phyloP scores from a whole-genome alignment of 768 basidiomycete species.

The Clitopilus hobsonii region DNA sequence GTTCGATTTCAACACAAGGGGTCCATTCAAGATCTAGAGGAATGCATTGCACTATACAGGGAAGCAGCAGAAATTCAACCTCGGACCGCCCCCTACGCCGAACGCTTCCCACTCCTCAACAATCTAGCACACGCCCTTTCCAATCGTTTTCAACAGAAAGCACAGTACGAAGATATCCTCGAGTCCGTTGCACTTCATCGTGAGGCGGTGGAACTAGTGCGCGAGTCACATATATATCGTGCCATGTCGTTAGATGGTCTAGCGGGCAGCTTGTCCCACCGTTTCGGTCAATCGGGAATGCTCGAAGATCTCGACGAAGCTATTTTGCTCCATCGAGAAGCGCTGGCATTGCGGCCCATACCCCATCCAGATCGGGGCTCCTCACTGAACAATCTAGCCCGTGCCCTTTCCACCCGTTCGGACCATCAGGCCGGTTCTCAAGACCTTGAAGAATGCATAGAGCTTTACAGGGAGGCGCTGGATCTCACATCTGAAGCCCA shows the following conservation, averaged over 20 bases:
- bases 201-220: no score
- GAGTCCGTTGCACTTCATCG: no score
- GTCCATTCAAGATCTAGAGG: slow-evolving; percentile 5
- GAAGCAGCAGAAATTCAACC: no score
- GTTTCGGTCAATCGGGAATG: slow-evolving; percentile 1
- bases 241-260: no score
- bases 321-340: slow-evolving; percentile 7
- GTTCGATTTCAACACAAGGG: slow-evolving; percentile 11
- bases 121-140: no score
- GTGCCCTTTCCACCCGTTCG: slow-evolving; percentile 5
- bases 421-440: neutral
- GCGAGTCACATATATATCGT: neutral
- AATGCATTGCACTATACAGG: slow-evolving; percentile 3
- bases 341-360: neutral
- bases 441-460: slow-evolving; percentile 6
- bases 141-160: no score
- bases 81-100: no score
- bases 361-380: slow-evolving; percentile 11
- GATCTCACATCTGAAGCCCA: neutral
- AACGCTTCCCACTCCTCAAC: no score
- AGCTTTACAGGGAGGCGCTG: neutral
- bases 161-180: no score
- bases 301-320: slow-evolving; percentile 13
- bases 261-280: neutral
- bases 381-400: slow-evolving; percentile 8